Percentiles rank a stretch among this genome's conserved stretches.
Evolutionary conservation across 345 rosid genomes (phyloP).

Genomic region (Murraya paniculata): DNA sequence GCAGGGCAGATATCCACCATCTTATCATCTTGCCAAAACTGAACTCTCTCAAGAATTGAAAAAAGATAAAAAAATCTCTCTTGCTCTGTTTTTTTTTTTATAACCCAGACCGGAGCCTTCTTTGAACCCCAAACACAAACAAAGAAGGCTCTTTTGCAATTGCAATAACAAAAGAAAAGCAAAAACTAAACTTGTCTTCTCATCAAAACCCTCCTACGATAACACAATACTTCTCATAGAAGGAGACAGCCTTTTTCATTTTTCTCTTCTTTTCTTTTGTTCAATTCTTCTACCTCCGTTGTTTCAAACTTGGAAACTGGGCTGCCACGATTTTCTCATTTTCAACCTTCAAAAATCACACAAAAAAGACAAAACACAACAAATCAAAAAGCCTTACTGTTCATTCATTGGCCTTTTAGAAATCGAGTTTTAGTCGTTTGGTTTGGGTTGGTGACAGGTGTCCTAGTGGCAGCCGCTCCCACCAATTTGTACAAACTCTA

Average conservation of each 20-base stretch:
- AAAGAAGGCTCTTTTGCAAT: slow-evolving; percentile 17
- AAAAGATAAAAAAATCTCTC: slow-evolving; percentile 1
- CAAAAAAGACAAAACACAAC: not conserved
- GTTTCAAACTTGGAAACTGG: slow-evolving; percentile 24
- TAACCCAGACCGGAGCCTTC: slow-evolving; percentile 22
- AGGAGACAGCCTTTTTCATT: not conserved
- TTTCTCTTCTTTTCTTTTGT: not conserved
- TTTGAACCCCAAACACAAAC: slow-evolving; percentile 8
- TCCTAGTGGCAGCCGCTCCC: not conserved
- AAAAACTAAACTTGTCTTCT: not conserved
- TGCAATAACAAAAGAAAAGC: not conserved
- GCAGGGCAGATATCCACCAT: slow-evolving; percentile 58
- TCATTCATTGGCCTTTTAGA: slow-evolving; percentile 3
- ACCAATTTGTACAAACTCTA: not conserved
- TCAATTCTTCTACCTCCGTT: not conserved
- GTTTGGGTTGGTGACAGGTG: slow-evolving; percentile 25
- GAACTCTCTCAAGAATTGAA: slow-evolving; percentile 1
- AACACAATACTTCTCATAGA: not conserved
- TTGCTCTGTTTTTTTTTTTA: not conserved
- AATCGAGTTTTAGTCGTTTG: not conserved
- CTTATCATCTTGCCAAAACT: slow-evolving; percentile 49
- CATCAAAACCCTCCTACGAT: slow-evolving; percentile 19
- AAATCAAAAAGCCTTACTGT: slow-evolving; percentile 10
- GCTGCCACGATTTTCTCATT: slow-evolving; percentile 43
- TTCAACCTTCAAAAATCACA: slow-evolving; percentile 10